A percentile compares a stretch with the other conserved stretches of the same genome.
Evolutionary conservation across 306 rosid genomes (phyloP).

Genomic region (Carpinus viminea): DNA sequence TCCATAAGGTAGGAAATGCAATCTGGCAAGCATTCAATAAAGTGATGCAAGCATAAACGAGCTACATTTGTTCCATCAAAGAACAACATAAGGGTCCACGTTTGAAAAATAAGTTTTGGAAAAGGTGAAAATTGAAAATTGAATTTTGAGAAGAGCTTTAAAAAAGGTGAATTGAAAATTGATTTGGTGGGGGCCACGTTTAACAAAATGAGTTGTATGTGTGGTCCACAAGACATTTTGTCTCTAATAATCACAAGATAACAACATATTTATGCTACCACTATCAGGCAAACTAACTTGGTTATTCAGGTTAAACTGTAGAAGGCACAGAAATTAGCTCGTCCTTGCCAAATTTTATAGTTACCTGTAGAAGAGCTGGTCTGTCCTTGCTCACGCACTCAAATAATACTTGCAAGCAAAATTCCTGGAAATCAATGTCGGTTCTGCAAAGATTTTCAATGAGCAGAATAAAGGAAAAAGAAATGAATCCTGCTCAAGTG

Average conservation of each 20-base stretch:
- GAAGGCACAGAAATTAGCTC: conserved; percentile 13
- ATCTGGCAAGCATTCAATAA: background rate
- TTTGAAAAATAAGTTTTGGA: no score
- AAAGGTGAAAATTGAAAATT: no score
- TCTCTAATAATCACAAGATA: background rate
- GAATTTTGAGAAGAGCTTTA: no score
- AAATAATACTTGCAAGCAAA: conserved; percentile 97
- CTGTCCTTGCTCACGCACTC: conserved; percentile 99
- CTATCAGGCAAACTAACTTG: conserved; percentile 2
- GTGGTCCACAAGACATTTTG: no score
- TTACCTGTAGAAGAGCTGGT: conserved; percentile 94
- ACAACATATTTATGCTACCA: conserved; percentile 15
- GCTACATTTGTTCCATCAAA: conserved; percentile 5
- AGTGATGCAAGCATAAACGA: conserved; percentile 1
- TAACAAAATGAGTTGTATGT: no score
- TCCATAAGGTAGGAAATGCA: conserved; percentile 16
- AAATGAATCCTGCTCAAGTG: background rate
- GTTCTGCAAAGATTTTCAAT: conserved; percentile 56
- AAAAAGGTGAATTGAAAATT: no score
- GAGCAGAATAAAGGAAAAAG: background rate
- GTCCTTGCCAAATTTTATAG: conserved; percentile 6
- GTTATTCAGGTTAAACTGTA: conserved; percentile 6
- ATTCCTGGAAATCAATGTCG: conserved; percentile 90
- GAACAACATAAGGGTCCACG: background rate
- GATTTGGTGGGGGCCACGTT: no score